These are phyloP conservation scores for Monosporascus sp. DNA, from an alignment of 2,329 filamentous ascomycete genomes.

Conservation along the genomic window DNA sequence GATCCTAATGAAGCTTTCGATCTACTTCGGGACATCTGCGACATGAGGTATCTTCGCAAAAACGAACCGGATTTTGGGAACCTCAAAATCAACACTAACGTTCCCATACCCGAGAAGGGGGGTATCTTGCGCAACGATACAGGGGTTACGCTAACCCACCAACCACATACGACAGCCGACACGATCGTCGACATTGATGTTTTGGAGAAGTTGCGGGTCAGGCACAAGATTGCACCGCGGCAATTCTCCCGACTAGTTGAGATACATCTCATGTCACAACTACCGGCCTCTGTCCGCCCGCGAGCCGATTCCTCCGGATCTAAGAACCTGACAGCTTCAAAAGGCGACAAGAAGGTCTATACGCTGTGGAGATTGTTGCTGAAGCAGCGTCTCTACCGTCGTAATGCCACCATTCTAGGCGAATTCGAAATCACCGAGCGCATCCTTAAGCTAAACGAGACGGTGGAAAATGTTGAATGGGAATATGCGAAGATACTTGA, in stretches of 20 bases:
- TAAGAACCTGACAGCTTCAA: constrained; percentile 31
- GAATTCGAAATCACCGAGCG: constrained; percentile 65
- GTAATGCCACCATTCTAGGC: constrained; percentile 65
- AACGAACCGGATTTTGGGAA: constrained; percentile 50
- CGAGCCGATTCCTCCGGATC: constrained; percentile 26
- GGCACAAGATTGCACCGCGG: constrained; percentile 67
- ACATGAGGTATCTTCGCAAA: constrained; percentile 59
- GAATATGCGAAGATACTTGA: constrained; percentile 65
- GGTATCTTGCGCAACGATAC: constrained; percentile 23
- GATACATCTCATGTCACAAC: constrained; percentile 63
- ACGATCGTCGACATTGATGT: constrained; percentile 52
- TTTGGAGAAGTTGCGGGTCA: constrained; percentile 51
- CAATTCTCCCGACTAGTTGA: constrained; percentile 72
- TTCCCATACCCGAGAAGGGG: constrained; percentile 44
- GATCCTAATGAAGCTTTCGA: constrained; percentile 88
- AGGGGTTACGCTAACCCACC: constrained; percentile 17
- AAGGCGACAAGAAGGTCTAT: constrained; percentile 56
- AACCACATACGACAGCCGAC: constrained; percentile 24
- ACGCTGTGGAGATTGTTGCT: constrained; percentile 67
- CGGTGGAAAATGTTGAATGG: constrained; percentile 60
- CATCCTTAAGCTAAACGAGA: constrained; percentile 66
- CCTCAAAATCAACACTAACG: constrained; percentile 48
- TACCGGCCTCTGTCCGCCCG: constrained; percentile 53
- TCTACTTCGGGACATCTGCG: constrained; percentile 69
- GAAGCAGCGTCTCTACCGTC: constrained; percentile 71